Conservation (phyloP, 2,329 filamentous ascomycete genomes). For the Graphium sp. region DNA sequence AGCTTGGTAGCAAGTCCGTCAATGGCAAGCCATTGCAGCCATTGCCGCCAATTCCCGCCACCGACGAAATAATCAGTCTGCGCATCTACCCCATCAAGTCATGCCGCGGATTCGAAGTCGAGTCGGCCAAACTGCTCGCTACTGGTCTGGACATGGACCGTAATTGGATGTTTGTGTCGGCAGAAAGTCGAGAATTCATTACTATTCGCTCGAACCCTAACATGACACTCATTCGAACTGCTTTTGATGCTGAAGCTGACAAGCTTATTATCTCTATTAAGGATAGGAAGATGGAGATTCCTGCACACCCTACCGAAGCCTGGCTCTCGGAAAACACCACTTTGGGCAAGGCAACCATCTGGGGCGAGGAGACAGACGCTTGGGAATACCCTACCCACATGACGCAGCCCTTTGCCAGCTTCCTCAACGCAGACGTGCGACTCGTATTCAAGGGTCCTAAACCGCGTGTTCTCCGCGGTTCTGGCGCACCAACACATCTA, state of each 20-base stretch:
- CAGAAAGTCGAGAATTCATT: constrained; percentile 33
- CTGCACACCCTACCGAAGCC: constrained; percentile 30
- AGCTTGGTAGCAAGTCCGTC: not conserved
- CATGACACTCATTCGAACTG: constrained; percentile 39
- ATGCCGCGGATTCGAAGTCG: constrained; percentile 41
- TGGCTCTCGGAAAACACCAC: constrained; percentile 38
- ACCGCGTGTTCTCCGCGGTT: constrained; percentile 33
- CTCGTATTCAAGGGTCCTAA: constrained; percentile 46
- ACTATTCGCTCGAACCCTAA: constrained; percentile 43
- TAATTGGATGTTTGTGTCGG: constrained; percentile 49
- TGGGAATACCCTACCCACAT: constrained; percentile 32
- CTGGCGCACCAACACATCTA: constrained; percentile 32
- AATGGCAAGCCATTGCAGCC: not conserved
- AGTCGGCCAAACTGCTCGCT: constrained; percentile 29
- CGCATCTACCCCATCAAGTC: constrained; percentile 50
- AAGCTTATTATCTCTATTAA: constrained; percentile 30
- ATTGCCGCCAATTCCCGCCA: constrained; percentile 2
- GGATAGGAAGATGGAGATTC: constrained; percentile 26
- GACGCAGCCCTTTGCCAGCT: constrained; percentile 34
- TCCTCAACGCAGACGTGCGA: constrained; percentile 35
- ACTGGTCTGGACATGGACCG: constrained; percentile 45
- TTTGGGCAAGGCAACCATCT: constrained; percentile 33
- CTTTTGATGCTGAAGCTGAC: constrained; percentile 15
- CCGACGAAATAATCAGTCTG: constrained; percentile 16
- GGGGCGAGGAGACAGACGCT: constrained; percentile 39